These are phyloP conservation scores for Ballota nigra DNA, from an alignment of 257 asterid genomes.

Conservation along the genomic window DNA sequence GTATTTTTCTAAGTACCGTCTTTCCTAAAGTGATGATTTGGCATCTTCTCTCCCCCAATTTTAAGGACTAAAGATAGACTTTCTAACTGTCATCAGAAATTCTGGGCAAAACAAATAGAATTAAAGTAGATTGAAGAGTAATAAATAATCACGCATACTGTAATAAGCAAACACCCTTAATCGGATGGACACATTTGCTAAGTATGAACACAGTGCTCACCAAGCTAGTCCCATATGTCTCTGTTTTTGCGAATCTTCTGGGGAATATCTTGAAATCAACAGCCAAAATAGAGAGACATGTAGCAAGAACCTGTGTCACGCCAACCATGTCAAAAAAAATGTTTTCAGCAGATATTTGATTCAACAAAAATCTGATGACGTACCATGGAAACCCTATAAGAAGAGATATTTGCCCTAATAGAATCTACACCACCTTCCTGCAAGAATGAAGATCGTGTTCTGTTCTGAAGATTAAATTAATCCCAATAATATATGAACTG, in stretches of 20 bases:
- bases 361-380: slow-evolving; percentile 20
- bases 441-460: slow-evolving; percentile 51
- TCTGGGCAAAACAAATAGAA: background rate
- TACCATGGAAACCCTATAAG: slow-evolving; percentile 85
- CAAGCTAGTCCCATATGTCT: slow-evolving; percentile 93
- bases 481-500: slow-evolving; percentile 23
- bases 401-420: slow-evolving; percentile 54
- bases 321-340: slow-evolving; percentile 20
- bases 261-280: slow-evolving; percentile 97
- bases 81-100: background rate
- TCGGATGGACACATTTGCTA: slow-evolving; percentile 2
- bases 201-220: slow-evolving; percentile 38
- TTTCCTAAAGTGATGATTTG: background rate
- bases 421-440: slow-evolving; percentile 50
- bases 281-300: slow-evolving; percentile 83
- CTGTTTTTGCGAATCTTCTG: slow-evolving; percentile 91
- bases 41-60: background rate
- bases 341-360: slow-evolving; percentile 16
- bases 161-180: slow-evolving; percentile 4
- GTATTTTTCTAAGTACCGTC: background rate
- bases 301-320: slow-evolving; percentile 71
- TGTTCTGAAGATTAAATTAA: slow-evolving; percentile 50
- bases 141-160: background rate
- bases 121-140: slow-evolving; percentile 1
- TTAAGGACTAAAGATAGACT: background rate